Conservation (phyloP, 495 filamentous ascomycete genomes). For the Hypoxylon crocopeplum region DNA sequence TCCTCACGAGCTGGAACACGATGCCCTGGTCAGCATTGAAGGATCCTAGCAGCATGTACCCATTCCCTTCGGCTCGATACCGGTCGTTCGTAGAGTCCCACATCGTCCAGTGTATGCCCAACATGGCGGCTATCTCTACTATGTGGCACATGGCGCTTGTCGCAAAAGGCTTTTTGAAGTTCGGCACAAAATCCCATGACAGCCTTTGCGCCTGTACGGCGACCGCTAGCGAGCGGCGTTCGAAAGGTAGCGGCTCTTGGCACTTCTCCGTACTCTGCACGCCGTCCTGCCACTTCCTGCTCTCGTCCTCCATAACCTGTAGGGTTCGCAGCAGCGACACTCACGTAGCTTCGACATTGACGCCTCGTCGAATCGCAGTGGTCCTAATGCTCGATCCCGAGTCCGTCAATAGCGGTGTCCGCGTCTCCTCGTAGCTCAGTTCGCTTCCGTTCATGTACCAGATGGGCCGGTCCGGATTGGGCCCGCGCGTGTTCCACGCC, state of each 20-base stretch:
- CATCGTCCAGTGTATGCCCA: conserved; percentile 60
- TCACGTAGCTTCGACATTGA: conserved; percentile 59
- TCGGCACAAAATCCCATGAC: conserved; percentile 60
- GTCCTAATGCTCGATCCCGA: conserved; percentile 28
- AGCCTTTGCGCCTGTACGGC: conserved; percentile 54
- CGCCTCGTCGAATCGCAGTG: conserved; percentile 46
- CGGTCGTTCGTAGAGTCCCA: conserved; percentile 52
- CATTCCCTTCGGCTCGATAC: conserved; percentile 60
- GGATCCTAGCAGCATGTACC: conserved; percentile 54
- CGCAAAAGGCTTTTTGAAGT: conserved; percentile 57
- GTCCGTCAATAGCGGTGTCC: conserved; percentile 28
- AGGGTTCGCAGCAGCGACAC: conserved; percentile 50
- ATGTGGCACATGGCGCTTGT: conserved; percentile 58
- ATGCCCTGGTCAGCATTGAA: conserved; percentile 52
- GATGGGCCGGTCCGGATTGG: conserved; percentile 43
- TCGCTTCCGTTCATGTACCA: conserved; percentile 49
- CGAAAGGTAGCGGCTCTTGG: conserved; percentile 13
- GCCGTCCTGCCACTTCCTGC: conserved; percentile 47
- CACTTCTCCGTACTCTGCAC: conserved; percentile 22
- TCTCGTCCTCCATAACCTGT: conserved; percentile 53
- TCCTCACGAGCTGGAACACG: conserved; percentile 54
- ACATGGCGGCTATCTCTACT: conserved; percentile 57
- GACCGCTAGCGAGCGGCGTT: conserved; percentile 48
- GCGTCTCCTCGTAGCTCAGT: conserved; percentile 44
- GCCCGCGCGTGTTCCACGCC: conserved; percentile 48